These are phyloP conservation scores for Colletotrichum eleusines DNA, from an alignment of 2,329 filamentous ascomycete species.

Conservation along the genomic window DNA sequence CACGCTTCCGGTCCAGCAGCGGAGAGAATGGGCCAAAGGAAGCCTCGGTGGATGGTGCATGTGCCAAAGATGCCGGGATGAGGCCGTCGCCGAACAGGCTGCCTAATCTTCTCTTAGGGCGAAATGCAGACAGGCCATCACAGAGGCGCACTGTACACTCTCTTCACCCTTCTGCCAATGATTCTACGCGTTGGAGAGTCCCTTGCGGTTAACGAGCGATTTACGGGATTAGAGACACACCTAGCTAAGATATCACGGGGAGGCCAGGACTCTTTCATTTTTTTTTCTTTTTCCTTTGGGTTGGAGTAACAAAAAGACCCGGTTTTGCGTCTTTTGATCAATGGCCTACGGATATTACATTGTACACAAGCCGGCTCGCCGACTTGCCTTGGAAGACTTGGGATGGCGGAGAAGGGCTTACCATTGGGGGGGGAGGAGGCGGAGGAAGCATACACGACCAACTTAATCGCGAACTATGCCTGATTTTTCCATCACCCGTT, in stretches of 20 bases:
- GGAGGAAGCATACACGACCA: slow-evolving; percentile 29
- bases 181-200: neutral
- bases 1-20: slow-evolving; percentile 78
- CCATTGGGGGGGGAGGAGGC: too few species aligned
- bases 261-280: neutral
- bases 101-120: neutral
- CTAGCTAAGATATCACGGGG: slow-evolving; percentile 22
- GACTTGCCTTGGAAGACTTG: neutral
- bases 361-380: slow-evolving; percentile 25
- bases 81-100: slow-evolving; percentile 57
- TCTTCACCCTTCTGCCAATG: neutral
- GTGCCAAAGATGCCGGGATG: slow-evolving; percentile 84
- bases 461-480: slow-evolving; percentile 34
- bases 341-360: slow-evolving; percentile 11
- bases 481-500: slow-evolving; percentile 1
- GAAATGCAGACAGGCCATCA: neutral
- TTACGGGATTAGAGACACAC: slow-evolving; percentile 27
- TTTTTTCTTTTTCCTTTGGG: neutral
- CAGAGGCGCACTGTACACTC: neutral
- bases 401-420: neutral
- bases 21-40: slow-evolving; percentile 89
- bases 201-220: slow-evolving; percentile 24
- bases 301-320: slow-evolving; percentile 15
- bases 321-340: slow-evolving; percentile 19
- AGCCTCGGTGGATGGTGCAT: slow-evolving; percentile 90